Conservation (phyloP, 192 early-diverging fungal genomes). For the Polychytrium aggregatum region DNA sequence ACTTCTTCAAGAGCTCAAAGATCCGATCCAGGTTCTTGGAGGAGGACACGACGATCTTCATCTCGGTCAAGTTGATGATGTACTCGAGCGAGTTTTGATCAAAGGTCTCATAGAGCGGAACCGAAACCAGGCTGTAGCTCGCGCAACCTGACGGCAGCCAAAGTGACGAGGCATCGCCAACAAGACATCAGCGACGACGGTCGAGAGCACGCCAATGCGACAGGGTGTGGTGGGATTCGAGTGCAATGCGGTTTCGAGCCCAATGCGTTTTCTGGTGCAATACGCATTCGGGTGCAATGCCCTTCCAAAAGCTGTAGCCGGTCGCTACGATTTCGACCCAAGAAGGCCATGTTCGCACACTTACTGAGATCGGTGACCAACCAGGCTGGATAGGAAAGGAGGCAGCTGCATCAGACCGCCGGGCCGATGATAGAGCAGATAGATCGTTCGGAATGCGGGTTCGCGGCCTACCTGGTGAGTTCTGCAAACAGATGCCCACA, state of each 20-base stretch:
- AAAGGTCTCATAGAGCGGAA: conserved; percentile 83
- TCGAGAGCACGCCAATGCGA: too few species aligned
- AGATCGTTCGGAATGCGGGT: too few species aligned
- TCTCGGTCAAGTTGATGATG: conserved; percentile 76
- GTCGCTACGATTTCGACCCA: neutral
- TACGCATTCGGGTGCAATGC: neutral
- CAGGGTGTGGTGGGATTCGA: too few species aligned
- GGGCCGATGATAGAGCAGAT: too few species aligned
- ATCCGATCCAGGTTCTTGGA: conserved; percentile 47
- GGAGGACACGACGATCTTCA: conserved; percentile 56
- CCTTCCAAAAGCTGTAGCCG: conserved; percentile 2
- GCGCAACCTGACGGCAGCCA: conserved; percentile 12
- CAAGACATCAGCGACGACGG: conserved; percentile 28
- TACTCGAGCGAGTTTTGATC: conserved; percentile 74
- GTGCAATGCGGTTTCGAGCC: too few species aligned
- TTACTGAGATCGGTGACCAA: neutral
- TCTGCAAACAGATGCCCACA: conserved; percentile 21
- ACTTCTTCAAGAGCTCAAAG: conserved; percentile 23
- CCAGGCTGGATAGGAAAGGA: neutral
- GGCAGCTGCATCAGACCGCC: neutral
- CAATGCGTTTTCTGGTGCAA: too few species aligned
- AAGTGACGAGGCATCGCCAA: conserved; percentile 20
- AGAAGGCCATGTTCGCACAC: too few species aligned
- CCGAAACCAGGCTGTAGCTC: conserved; percentile 23
- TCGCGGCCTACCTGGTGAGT: conserved; percentile 7